Percentiles rank a stretch among this genome's conserved stretches.
Conservation (phyloP, 2,329 filamentous ascomycete species). For the Boeremia lycopersici region DNA sequence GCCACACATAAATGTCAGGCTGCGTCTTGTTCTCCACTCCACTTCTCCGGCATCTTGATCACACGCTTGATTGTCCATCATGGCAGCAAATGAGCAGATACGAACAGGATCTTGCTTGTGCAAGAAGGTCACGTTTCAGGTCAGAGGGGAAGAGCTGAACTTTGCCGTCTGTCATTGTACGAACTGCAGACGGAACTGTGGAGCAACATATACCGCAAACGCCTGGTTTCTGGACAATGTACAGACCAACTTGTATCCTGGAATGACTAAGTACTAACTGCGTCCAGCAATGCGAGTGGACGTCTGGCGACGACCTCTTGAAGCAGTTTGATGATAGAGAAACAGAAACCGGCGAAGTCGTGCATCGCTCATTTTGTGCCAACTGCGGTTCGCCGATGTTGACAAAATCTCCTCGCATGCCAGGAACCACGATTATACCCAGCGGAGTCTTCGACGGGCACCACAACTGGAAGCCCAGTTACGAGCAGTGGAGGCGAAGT, state of each 20-base stretch:
- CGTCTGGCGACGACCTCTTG: conserved; percentile 1
- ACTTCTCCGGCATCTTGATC: neutral
- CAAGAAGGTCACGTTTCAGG: conserved; percentile 6
- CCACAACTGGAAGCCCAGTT: conserved; percentile 12
- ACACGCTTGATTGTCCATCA: neutral
- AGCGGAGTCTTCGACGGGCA: conserved; percentile 11
- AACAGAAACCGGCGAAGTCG: conserved; percentile 13
- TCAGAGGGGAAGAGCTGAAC: conserved; percentile 6
- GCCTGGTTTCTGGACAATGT: conserved; percentile 11
- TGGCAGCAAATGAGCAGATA: neutral
- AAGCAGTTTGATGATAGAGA: conserved; percentile 12
- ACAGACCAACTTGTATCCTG: neutral
- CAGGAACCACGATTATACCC: conserved; percentile 7
- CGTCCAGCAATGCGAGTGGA: conserved; percentile 7
- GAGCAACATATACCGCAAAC: conserved; percentile 11
- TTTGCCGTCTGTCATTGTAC: conserved; percentile 12
- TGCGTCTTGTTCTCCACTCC: neutral
- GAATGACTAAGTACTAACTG: neutral
- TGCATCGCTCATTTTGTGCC: conserved; percentile 8
- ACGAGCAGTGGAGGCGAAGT: conserved; percentile 14
- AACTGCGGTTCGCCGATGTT: conserved; percentile 14
- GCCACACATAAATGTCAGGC: too few species aligned
- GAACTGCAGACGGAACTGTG: conserved; percentile 8
- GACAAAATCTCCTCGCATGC: conserved; percentile 11
- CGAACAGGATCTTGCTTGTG: conserved; percentile 12